A percentile compares a stretch with the other conserved stretches of the same genome.
These are phyloP conservation scores for Mycena kentingensis DNA, from an alignment of 768 basidiomycete genomes.

Conservation along the genomic window DNA sequence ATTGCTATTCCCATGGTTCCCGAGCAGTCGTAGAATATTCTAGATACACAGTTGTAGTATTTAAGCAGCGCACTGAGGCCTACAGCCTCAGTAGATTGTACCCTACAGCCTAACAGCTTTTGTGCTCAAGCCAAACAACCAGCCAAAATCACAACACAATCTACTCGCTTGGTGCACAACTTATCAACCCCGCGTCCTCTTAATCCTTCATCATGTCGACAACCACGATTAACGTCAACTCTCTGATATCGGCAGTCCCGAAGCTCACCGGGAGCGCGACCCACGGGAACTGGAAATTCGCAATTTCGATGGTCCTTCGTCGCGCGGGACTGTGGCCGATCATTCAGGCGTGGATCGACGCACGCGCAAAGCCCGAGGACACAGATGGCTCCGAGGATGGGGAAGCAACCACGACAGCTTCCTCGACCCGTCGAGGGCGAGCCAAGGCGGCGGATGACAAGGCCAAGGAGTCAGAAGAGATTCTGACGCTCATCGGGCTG, in stretches of 20 bases:
- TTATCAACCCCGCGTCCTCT: not conserved
- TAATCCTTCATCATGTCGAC: not conserved
- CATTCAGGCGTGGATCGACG: slow-evolving; percentile 10
- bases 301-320: slow-evolving; percentile 6
- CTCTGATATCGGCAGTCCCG: not conserved
- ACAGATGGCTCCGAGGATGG: not conserved
- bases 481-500: slow-evolving; percentile 10
- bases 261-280: slow-evolving; percentile 4
- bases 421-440: not conserved
- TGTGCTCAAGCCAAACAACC: too few species aligned
- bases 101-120: too few species aligned
- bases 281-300: slow-evolving; percentile 11
- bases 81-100: too few species aligned
- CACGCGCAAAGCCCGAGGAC: not conserved
- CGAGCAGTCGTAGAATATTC: too few species aligned
- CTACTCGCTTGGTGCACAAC: not conserved
- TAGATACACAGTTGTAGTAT: too few species aligned
- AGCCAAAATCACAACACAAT: not conserved
- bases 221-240: not conserved
- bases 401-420: not conserved
- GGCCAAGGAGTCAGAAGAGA: slow-evolving; percentile 2
- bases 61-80: too few species aligned
- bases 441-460: slow-evolving; percentile 4
- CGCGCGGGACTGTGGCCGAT: slow-evolving; percentile 8
- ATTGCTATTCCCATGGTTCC: too few species aligned